Evolutionary conservation across 306 rosid genomes (phyloP), one percentile per base, ranked within the genome.

Genomic region (Castanea mollissima): DNA sequence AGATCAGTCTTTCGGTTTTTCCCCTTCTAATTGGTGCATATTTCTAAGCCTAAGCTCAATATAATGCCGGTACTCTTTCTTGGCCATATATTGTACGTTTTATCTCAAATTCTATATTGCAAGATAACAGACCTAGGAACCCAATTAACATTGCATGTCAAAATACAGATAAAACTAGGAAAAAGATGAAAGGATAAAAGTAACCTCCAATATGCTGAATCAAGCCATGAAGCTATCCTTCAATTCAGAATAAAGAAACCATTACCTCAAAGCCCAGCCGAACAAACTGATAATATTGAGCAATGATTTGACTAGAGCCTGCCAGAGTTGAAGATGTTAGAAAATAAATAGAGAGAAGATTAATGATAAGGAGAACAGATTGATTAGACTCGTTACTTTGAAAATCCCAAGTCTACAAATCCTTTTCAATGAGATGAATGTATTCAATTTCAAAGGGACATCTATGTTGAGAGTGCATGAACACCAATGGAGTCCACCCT

Each of bases 261-360:
- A 1, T 64, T 83, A 85, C 89, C 91, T 85, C 87, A 64, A 88
- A 85, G 4, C 91, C 91, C 29, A 88, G 81, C 63, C 91, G 71
- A 75, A 88, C 81, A 55, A 88, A 78, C 72, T 85, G 91, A 78
- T 88, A 88, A 76, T 88, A 88, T 75, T 88, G 91, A 55, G 87
- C 91, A 62, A 88, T 88, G 35, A 88, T 88, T 69, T 88, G 91
- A 70, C 91, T 85, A 20, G 89, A 88, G 15, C 91, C 91, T 88
- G 91, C 76, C 55, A 73, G 31, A 34, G 57, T 55, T 67, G 71
- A 35, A 67, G 18, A 18, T 67, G 25, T 67, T 19, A n/a, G 15
- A 34, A 35, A 34, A 19, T 4, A 67, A 19, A 67, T 18, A 67
- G 51, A 67, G 10, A 67, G 27, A 67, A 10, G 52, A 19, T 3